Evolutionary conservation across 257 asterid genomes (phyloP), one percentile per base, ranked within the genome.

Genomic region (Leonotis leonurus): DNA sequence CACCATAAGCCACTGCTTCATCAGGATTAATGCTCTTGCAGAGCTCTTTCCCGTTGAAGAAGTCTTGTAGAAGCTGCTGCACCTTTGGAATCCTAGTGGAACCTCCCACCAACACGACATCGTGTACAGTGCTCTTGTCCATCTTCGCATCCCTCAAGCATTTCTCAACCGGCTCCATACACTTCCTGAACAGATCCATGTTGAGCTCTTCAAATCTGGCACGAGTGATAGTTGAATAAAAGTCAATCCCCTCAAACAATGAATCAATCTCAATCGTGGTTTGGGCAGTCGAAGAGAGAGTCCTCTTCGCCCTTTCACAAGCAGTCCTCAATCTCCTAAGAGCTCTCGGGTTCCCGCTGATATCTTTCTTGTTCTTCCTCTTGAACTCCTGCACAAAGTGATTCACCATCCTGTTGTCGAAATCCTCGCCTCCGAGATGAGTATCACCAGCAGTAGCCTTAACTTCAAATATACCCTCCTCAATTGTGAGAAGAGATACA

Each of bases 1-100:
- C 74, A 21, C 74, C 74, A 17, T 61, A 70, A 0, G 74, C 74
- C 16, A 70, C 74, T 3, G 74, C 74, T 7, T 70, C 74, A 5
- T 70, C 70, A 1, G 75, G 70, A 32, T 70, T 63, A 16, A 70
- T 70, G 57, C 74, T 69, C 39, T 63, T 63, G 50, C 69, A 63
- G 3, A 63, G 69, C 60, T 63, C 69, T 6, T 63, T 63, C 4
- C 74, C 74, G 4, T 61, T 70, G 64, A 70, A 70, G 51, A 60
- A 69, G 50, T 69, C 74, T 17, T 60, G 74, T 10, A 69, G 27
- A 1, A 69, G 68, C 41, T 40, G 53, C 51, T 69, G 74, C 5
- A 69, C 74, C 44, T 69, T 69, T 1, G 74, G 74, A 10, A 69
- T 69, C 22, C 74, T 27, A 7, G 74, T 69, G 1, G 74, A 69